Evolutionary conservation across 257 asterid genomes (phyloP), one percentile per base, ranked within the genome.

Genomic region (Catharanthus roseus): DNA sequence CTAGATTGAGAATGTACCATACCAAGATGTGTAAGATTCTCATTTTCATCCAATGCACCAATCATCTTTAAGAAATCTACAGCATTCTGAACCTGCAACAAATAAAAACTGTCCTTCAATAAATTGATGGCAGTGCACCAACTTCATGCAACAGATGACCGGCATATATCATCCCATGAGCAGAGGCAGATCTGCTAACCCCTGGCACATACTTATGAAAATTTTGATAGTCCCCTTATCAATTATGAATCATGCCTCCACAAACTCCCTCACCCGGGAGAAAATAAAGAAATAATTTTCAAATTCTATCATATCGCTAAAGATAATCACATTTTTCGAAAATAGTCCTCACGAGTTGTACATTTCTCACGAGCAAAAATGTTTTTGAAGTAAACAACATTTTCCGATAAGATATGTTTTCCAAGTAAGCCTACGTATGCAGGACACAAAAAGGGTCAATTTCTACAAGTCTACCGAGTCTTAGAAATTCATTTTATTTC

Each of bases 1-100:
- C 6, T 49, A 67, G 58, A 77, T 74, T 71, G 72, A 29, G 67
- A 60, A 68, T 60, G 55, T 60, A 66, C 76, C 84, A 73, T 74
- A 93, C 99, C 99, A 72, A 93, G 97, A 86, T 89, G 85, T 49
- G 97, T 86, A 72, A 93, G 99, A 80, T 86, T 91, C 84, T 93
- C 99, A 81, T 84, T 81, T 81, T 88, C 97, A 86, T 89, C 95
- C 75, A 93, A 85, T 54, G 99, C 96, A 67, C 96, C 97, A 76
- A 93, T 89, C 97, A 91, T 88, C 95, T 89, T 91, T 86, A 93
- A 80, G 75, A 93, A 93, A 21, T 80, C 97, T 81, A 93, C 87
- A 77, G 99, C 99, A 88, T 93, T 93, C 86, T 89, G 97, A 73
- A 93, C 99, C 99, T 93, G 90, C 77, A 74, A 79, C 44, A 75